Conservation (phyloP, 805 yeast genomes). For the Pichia gijzeniarum region DNA sequence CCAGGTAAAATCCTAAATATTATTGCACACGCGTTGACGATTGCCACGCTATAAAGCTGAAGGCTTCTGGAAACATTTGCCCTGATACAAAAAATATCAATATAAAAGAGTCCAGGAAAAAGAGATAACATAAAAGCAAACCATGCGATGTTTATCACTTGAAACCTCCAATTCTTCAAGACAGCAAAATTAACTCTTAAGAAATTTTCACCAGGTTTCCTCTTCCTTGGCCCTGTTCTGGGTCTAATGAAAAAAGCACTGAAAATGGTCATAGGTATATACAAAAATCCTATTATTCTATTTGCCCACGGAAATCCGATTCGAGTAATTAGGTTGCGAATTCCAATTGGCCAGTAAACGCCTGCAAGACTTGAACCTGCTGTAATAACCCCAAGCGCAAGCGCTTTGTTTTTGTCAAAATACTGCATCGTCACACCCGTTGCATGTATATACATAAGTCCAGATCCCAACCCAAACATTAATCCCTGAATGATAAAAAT, state of each 20-base stretch:
- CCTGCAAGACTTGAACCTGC: slow-evolving; percentile 49
- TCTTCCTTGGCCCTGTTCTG: slow-evolving; percentile 9
- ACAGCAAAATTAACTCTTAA: slow-evolving; percentile 36
- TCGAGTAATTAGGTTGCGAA: slow-evolving; percentile 35
- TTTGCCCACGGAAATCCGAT: slow-evolving; percentile 45
- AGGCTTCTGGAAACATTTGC: slow-evolving; percentile 45
- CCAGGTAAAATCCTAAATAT: slow-evolving; percentile 51
- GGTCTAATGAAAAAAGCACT: slow-evolving; percentile 26
- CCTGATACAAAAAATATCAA: slow-evolving; percentile 45
- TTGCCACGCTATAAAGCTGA: slow-evolving; percentile 42
- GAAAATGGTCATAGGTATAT: slow-evolving; percentile 26
- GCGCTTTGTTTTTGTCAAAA: slow-evolving; percentile 54
- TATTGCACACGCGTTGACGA: slow-evolving; percentile 36
- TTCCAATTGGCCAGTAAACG: slow-evolving; percentile 41
- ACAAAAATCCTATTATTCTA: slow-evolving; percentile 38
- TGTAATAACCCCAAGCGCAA: slow-evolving; percentile 40
- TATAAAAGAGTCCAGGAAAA: slow-evolving; percentile 50
- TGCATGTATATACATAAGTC: slow-evolving; percentile 48
- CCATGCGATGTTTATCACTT: slow-evolving; percentile 33
- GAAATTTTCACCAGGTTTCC: slow-evolving; percentile 22
- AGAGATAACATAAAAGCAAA: slow-evolving; percentile 30
- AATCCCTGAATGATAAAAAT: slow-evolving; percentile 63
- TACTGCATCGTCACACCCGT: slow-evolving; percentile 51
- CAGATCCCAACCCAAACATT: slow-evolving; percentile 39
- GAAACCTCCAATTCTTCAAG: slow-evolving; percentile 27